These are phyloP conservation scores for Penicillium sp. DNA, from an alignment of 2,329 filamentous ascomycete species.

Conservation along the genomic window DNA sequence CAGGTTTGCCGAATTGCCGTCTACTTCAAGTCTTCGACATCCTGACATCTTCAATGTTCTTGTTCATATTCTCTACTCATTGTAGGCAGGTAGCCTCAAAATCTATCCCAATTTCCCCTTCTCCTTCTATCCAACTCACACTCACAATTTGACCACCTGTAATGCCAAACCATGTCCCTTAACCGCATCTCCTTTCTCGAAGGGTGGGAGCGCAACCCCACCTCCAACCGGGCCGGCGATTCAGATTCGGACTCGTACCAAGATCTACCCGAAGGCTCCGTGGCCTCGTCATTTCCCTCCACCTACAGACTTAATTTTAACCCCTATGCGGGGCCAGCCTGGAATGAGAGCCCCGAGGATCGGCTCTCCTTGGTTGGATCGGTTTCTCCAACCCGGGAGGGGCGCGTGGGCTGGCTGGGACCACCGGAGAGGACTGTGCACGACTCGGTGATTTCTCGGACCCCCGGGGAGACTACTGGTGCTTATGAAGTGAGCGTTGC, in stretches of 20 bases:
- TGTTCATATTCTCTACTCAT: background rate
- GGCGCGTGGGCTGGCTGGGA: constrained; percentile 15
- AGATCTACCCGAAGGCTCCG: constrained; percentile 30
- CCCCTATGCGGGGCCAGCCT: constrained; percentile 40
- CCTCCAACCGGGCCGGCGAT: constrained; percentile 23
- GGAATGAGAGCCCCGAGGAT: constrained; percentile 34
- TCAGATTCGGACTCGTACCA: constrained; percentile 25
- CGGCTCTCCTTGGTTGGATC: constrained; percentile 21
- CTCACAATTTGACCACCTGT: background rate
- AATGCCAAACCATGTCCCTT: constrained; percentile 38
- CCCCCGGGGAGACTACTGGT: constrained; percentile 28
- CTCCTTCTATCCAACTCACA: too few relatives aligned
- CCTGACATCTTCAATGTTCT: background rate
- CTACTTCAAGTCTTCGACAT: too few relatives aligned
- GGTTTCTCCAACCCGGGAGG: constrained; percentile 22
- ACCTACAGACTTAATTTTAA: constrained; percentile 43
- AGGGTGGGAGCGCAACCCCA: constrained; percentile 40
- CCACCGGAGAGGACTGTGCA: constrained; percentile 14
- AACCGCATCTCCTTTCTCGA: constrained; percentile 44
- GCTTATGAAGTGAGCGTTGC: constrained; percentile 55
- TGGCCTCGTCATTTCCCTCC: constrained; percentile 37
- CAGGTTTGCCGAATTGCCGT: too few relatives aligned
- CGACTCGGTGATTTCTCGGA: constrained; percentile 4
- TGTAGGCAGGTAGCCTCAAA: background rate
- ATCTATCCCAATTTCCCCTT: too few relatives aligned